These are phyloP conservation scores for Mucor piriformis DNA, from an alignment of 371 early-diverging fungal species.

Conservation along the genomic window DNA sequence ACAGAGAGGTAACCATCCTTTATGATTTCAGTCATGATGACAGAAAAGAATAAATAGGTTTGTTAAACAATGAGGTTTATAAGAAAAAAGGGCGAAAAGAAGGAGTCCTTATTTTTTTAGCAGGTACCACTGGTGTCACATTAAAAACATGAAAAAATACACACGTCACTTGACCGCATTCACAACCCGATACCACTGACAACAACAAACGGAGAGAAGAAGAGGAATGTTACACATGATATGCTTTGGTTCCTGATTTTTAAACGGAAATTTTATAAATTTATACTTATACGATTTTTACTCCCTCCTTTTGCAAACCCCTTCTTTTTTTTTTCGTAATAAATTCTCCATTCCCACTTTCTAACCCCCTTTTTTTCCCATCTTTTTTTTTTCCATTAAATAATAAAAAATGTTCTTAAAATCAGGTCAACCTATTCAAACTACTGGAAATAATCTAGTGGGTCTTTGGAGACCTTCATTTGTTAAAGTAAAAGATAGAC, in stretches of 20 bases:
- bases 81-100: constrained; percentile 1
- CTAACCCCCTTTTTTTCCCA: background rate
- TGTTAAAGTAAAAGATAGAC: constrained; percentile 60
- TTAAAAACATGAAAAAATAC: too few relatives aligned
- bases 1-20: constrained; percentile 86
- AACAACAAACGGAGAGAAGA: background rate
- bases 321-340: background rate
- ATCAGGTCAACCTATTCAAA: constrained; percentile 55
- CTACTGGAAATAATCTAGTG: constrained; percentile 63
- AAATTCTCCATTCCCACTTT: constrained; percentile 1
- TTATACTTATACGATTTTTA: background rate
- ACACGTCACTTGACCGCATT: constrained; percentile 6
- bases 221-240: constrained; percentile 16
- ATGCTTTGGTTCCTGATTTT: constrained; percentile 17
- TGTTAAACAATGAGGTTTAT: too few relatives aligned
- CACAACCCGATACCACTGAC: background rate
- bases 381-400: constrained; percentile 8
- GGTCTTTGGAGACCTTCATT: constrained; percentile 70
- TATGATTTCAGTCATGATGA: constrained; percentile 59
- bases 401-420: constrained; percentile 21
- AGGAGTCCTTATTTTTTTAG: background rate
- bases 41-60: too few relatives aligned
- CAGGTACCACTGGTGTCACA: constrained; percentile 18
- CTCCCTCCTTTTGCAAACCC: background rate
- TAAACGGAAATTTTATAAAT: constrained; percentile 3